Base-by-base conservation (phyloP, 352 stramenopile genomes). In the Phytopythium vexans region DNA sequence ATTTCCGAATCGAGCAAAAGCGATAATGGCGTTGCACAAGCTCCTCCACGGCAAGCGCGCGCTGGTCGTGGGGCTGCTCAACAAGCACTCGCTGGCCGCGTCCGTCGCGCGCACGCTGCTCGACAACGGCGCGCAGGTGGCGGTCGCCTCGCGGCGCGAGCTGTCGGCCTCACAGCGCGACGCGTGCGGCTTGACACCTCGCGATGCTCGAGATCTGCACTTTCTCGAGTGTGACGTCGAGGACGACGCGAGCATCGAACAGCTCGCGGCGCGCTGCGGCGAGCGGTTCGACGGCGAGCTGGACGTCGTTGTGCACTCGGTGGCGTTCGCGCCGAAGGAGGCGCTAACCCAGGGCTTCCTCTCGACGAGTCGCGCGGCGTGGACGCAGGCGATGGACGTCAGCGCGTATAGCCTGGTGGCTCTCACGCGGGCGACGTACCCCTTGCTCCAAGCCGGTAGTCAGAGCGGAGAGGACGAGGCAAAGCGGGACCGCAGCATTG, bases 381-480 rank as follows among this genome's bases (percentile, higher is more conserved):
- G 88, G 82, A 60, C 69, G 14, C 63, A 90, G 41, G 86, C 90
- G 8, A 73, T 96, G 47, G 77, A 94, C 54, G 62, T 96, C 6
- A 97, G 89, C 54, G 74, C 88, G 7, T 96, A 96, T 70, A 97
- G 87, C 50, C 72, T 98, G n/a, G 75, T 98, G 46, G 72, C 86
- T 35, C 60, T 97, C 3, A 84, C 82, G 6, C 80, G 72, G 32
- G 72, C 74, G 6, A 74, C 80, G 15, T 67, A 81, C n/a, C 80
- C 83, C 8, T 49, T 92, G 44, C 67, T 95, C 40, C 49, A 41
- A 10, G 27, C 49, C 10, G 27, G 49, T 6, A 27, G 45, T 34
- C 27, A 47, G 31, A 31, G 52, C 31, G 16, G 40, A 10, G 47
- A 45, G 12, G 42, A 45, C 31, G 37, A 62, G n/a, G 12, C 39